Evolutionary conservation across 2,329 filamentous ascomycete genomes (phyloP).

Genomic region (Neobulgaria alba): DNA sequence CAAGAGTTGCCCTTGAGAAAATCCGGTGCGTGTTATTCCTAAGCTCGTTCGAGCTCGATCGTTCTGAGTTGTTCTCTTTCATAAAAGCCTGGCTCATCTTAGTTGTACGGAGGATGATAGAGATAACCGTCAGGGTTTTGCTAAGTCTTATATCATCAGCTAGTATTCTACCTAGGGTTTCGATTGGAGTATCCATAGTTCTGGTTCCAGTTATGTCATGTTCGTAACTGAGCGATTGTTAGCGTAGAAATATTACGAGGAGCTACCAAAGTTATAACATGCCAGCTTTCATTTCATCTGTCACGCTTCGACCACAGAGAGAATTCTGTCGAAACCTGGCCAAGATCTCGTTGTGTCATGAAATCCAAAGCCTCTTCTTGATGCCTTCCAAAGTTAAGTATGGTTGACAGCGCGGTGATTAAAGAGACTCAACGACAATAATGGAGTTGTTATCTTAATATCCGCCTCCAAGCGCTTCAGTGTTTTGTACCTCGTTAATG

Average conservation of each 20-base stretch:
- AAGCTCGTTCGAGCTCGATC: not conserved
- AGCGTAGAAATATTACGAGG: not conserved
- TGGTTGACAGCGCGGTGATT: not conserved
- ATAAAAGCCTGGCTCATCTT: slow-evolving; percentile 1
- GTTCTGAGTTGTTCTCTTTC: not conserved
- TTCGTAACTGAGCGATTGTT: slow-evolving; percentile 41
- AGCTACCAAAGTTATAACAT: slow-evolving; percentile 10
- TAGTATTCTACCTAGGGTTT: slow-evolving; percentile 51
- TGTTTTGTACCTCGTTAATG: slow-evolving; percentile 10
- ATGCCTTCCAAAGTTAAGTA: slow-evolving; percentile 26
- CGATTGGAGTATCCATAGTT: slow-evolving; percentile 46
- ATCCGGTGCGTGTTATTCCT: slow-evolving; percentile 3
- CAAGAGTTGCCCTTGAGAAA: slow-evolving; percentile 33
- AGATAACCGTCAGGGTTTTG: slow-evolving; percentile 41
- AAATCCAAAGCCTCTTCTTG: slow-evolving; percentile 33
- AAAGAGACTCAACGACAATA: slow-evolving; percentile 9
- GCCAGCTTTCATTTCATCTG: slow-evolving; percentile 28
- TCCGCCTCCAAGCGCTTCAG: slow-evolving; percentile 11
- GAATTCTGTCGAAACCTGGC: slow-evolving; percentile 26
- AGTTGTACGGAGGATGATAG: slow-evolving; percentile 36
- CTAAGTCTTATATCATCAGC: slow-evolving; percentile 52
- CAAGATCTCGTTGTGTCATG: slow-evolving; percentile 33
- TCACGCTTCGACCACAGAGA: slow-evolving; percentile 27
- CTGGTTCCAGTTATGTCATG: slow-evolving; percentile 73
- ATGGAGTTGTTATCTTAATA: slow-evolving; percentile 4